Conservation (phyloP, 805 yeast species). For the Starmerella sp. region DNA sequence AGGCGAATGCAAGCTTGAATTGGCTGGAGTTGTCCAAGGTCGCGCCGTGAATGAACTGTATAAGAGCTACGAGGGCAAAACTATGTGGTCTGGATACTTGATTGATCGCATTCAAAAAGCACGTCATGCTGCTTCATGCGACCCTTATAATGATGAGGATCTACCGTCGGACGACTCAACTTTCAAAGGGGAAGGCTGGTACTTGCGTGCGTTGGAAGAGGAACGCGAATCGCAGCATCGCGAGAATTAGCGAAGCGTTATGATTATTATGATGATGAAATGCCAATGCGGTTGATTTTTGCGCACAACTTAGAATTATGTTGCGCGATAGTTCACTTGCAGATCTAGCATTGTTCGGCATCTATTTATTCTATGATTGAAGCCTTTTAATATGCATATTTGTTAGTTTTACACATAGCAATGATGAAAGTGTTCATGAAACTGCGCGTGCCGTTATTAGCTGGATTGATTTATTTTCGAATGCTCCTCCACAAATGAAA, state of each 20-base stretch:
- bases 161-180: background rate
- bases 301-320: no score
- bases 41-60: constrained; percentile 7
- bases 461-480: no score
- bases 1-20: constrained; percentile 16
- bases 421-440: no score
- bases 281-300: background rate
- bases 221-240: background rate
- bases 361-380: no score
- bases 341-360: no score
- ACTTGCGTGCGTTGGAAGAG: background rate
- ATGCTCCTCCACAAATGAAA: background rate
- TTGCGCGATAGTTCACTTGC: no score
- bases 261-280: background rate
- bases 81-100: background rate
- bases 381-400: no score
- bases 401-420: no score
- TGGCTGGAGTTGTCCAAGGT: constrained; percentile 10
- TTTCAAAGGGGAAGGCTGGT: background rate
- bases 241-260: background rate
- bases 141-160: background rate
- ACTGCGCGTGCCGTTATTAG: no score
- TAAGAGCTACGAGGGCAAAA: background rate
- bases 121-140: background rate
- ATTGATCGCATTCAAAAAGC: background rate